phyloP scores from a whole-genome alignment of 176 grass and related monocot species.

The Melocanna baccifera region DNA sequence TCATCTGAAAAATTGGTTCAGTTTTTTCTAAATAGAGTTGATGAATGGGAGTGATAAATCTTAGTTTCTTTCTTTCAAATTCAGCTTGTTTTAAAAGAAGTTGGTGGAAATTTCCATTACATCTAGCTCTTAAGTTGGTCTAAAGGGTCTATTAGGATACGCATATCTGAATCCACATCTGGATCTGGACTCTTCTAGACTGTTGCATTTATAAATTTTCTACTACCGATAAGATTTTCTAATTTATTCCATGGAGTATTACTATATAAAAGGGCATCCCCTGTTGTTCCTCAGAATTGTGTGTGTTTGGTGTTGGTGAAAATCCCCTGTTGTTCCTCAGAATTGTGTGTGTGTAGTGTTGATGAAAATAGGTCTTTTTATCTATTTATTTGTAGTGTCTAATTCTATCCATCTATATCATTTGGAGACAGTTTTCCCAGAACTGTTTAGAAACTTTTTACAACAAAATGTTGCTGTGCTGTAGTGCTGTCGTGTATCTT shows the following conservation, averaged over 20 bases:
- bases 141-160: neutral
- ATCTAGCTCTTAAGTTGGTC: neutral
- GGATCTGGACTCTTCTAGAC: neutral
- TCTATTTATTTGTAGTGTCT: neutral
- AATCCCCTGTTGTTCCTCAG: neutral
- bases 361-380: neutral
- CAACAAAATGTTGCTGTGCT: neutral
- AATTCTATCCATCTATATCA: neutral
- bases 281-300: neutral
- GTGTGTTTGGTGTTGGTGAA: no score
- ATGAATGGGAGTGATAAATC: neutral
- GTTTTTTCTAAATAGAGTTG: neutral
- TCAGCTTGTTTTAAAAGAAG: neutral
- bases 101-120: neutral
- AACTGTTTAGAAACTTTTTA: neutral
- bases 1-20: neutral
- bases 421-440: neutral
- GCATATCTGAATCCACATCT: neutral
- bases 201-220: conserved; percentile 2
- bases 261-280: neutral
- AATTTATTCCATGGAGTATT: neutral
- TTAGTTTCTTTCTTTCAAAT: neutral
- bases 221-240: neutral
- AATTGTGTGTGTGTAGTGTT: neutral
- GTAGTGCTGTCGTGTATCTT: neutral